Evolutionary conservation across 2,329 filamentous ascomycete species (phyloP).

Genomic region (Leptographium radiaticola): DNA sequence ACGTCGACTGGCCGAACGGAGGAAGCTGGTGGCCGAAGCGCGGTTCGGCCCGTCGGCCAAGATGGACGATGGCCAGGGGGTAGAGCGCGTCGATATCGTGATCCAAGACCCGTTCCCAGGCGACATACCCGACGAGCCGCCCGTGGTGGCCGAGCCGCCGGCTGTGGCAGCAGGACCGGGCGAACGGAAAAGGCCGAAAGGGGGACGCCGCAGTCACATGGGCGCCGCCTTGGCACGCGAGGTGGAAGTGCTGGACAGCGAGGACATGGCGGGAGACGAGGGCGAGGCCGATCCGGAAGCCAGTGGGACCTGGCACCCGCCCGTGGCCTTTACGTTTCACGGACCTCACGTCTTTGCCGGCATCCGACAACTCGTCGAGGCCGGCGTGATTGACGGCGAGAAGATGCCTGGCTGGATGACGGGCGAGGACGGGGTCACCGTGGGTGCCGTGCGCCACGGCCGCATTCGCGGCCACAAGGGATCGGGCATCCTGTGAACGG

Average conservation of each 20-base stretch:
- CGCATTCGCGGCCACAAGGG: constrained; percentile 47
- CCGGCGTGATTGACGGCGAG: constrained; percentile 60
- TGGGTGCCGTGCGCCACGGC: constrained; percentile 55
- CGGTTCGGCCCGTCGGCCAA: constrained; percentile 55
- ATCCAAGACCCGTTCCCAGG: constrained; percentile 44
- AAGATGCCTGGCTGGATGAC: constrained; percentile 86
- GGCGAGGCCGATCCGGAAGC: constrained; percentile 14
- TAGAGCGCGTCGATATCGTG: constrained; percentile 48
- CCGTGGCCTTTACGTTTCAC: constrained; percentile 54
- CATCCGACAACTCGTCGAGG: constrained; percentile 62
- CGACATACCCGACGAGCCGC: constrained; percentile 1
- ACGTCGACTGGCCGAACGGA: constrained; percentile 37
- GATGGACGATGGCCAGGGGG: constrained; percentile 42
- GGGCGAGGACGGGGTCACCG: constrained; percentile 69
- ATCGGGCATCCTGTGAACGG: constrained; percentile 30
- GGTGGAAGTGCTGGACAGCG: constrained; percentile 16
- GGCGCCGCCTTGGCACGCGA: constrained; percentile 21
- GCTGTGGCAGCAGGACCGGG: neutral
- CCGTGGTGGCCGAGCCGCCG: neutral
- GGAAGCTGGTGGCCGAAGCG: constrained; percentile 47
- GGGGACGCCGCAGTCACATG: constrained; percentile 21
- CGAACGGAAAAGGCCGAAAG: neutral
- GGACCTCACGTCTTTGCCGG: constrained; percentile 73
- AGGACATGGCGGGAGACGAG: constrained; percentile 11
- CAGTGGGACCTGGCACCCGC: constrained; percentile 35